phyloP scores from a whole-genome alignment of 768 basidiomycete genomes.

The Paxillus involutus region DNA sequence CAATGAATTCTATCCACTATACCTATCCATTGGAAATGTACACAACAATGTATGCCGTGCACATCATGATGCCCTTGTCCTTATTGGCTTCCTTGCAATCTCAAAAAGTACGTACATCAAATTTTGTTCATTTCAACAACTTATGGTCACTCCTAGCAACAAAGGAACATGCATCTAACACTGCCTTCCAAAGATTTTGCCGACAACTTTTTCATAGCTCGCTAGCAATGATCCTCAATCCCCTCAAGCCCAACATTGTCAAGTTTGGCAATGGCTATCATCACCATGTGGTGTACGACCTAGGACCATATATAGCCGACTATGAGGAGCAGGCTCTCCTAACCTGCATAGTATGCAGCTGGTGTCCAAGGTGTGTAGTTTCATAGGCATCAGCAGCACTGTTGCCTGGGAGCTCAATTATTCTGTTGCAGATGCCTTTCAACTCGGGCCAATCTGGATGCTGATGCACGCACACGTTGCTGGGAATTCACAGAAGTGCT shows the following conservation, averaged over 20 bases:
- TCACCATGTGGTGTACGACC: conserved; percentile 28
- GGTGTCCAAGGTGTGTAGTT: conserved; percentile 35
- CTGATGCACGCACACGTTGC: conserved; percentile 3
- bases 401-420: no score
- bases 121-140: no score
- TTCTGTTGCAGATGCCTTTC: conserved; percentile 18
- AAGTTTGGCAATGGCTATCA: conserved; percentile 33
- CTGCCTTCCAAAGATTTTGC: conserved; percentile 27
- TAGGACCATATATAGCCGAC: conserved; percentile 41
- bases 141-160: neutral
- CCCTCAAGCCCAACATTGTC: conserved; percentile 21
- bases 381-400: neutral
- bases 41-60: neutral
- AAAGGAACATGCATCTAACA: conserved; percentile 9
- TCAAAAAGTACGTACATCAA: conserved; percentile 21
- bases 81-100: conserved; percentile 33
- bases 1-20: conserved; percentile 7
- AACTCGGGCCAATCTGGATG: conserved; percentile 22
- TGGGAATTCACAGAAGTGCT: conserved; percentile 20
- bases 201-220: conserved; percentile 32
- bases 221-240: conserved; percentile 24
- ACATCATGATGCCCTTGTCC: conserved; percentile 5
- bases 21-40: conserved; percentile 9
- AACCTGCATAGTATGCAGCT: conserved; percentile 32
- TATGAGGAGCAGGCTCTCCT: conserved; percentile 39